Conservation (phyloP, 179 eudicot species). For the Beta corolliflora region DNA sequence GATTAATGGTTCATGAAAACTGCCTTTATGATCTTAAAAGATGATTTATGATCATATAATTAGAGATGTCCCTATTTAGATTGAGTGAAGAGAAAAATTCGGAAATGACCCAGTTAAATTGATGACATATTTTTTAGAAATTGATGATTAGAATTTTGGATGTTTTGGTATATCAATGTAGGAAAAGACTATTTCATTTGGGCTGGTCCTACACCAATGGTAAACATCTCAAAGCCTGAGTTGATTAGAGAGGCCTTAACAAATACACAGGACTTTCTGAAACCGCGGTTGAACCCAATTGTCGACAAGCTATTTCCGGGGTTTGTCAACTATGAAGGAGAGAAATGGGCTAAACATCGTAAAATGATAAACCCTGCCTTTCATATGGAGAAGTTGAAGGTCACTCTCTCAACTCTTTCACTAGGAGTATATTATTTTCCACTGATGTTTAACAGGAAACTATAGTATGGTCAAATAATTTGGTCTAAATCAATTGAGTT, state of each 20-base stretch:
- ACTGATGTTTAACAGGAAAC: too few relatives aligned
- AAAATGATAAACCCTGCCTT: slow-evolving; percentile 36
- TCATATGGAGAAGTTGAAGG: slow-evolving; percentile 34
- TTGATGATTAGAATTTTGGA: background rate
- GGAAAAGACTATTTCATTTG: slow-evolving; percentile 33
- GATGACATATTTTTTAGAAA: background rate
- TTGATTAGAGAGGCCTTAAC: slow-evolving; percentile 29
- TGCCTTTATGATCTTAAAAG: too few relatives aligned
- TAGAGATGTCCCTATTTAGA: too few relatives aligned
- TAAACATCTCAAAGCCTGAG: slow-evolving; percentile 26
- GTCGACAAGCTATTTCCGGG: slow-evolving; percentile 27
- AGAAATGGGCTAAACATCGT: slow-evolving; percentile 33
- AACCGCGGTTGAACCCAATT: slow-evolving; percentile 14
- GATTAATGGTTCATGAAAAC: too few relatives aligned
- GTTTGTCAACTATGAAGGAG: slow-evolving; percentile 21
- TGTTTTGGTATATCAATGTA: slow-evolving; percentile 14
- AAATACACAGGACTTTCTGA: slow-evolving; percentile 18
- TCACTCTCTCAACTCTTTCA: background rate
- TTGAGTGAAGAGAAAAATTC: too few relatives aligned
- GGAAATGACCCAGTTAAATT: background rate
- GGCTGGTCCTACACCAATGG: slow-evolving; percentile 29
- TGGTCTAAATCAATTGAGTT: too few relatives aligned
- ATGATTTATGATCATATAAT: too few relatives aligned
- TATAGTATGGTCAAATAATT: too few relatives aligned
- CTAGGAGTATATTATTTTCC: background rate